Evolutionary conservation across 441 rosid genomes (phyloP), one percentile per base, ranked within the genome.

Genomic region (Bruguiera hainesii): DNA sequence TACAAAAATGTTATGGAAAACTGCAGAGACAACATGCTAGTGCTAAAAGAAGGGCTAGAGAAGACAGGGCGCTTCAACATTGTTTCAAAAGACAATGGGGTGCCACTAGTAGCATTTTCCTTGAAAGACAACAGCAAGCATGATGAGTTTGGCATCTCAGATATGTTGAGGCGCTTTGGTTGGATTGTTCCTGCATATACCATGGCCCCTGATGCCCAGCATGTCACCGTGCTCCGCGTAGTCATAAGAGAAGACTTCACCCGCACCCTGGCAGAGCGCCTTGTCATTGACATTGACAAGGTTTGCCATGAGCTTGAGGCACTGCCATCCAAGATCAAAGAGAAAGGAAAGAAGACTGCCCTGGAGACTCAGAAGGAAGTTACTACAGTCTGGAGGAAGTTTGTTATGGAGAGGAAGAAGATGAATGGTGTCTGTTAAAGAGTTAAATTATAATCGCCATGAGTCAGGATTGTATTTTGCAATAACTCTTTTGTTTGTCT

Each of bases 121-220:
- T 74, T 93, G 57, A 90, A 89, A 69, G 89, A 93, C 82, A 84
- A 63, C 70, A 75, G 76, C 28, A 64, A 51, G 9, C 91, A 93
- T 73, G 77, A 83, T 10, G 98, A 93, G 70, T 89, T 90, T 6
- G 87, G 87, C 78, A 63, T 93, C 37, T 79, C 97, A 0, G 92
- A 93, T 58, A 67, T 80, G 86, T 75, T 93, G 59, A 87, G 98
- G 60, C 86, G 97, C 13, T 87, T 73, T 21, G 96, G 98, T 1
- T 93, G 98, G 98, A 87, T 90, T 2, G 93, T 90, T 59, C 98
- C 97, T 0, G 98, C 98, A 1, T 92, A 92, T 71, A 85, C 93
- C 61, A 88, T 90, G 96, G 96, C 98, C 0, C 85, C 97, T 0
- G 82, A 93, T 15, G 97, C 94, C 11, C 92, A 90, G 71, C 92